A percentile compares a stretch with the other conserved stretches of the same genome.
These are phyloP conservation scores for Chytriomyces sp. DNA, from an alignment of 192 early-diverging fungal genomes.

Conservation along the genomic window DNA sequence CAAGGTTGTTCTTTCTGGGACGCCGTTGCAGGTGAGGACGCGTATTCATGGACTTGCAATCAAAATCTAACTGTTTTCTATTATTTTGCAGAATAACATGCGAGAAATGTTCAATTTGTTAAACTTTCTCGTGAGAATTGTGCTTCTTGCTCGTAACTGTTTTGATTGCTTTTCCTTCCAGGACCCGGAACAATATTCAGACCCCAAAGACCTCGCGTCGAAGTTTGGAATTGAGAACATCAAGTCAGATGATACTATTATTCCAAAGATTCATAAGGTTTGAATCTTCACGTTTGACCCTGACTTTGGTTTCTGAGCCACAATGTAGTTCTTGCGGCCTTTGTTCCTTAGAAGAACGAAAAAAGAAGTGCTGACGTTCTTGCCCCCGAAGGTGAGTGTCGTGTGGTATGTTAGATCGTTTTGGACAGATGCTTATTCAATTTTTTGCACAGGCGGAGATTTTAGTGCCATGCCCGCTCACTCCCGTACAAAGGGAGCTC, in stretches of 20 bases:
- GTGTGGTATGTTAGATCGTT: not conserved
- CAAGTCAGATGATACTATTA: constrained; percentile 40
- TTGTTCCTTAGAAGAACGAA: constrained; percentile 78
- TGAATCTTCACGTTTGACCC: not conserved
- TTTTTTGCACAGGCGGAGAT: constrained; percentile 52
- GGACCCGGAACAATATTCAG: constrained; percentile 61
- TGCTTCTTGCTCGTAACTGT: not conserved
- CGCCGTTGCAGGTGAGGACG: too few relatives aligned
- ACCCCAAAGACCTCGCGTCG: constrained; percentile 54
- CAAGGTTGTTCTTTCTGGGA: constrained; percentile 67
- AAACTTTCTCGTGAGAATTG: constrained; percentile 56
- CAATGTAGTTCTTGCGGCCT: constrained; percentile 51
- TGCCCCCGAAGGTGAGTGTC: constrained; percentile 55
- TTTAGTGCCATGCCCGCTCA: constrained; percentile 71
- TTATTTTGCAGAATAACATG: constrained; percentile 70
- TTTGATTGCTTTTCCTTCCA: constrained; percentile 10
- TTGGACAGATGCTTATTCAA: not conserved
- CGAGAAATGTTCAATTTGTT: constrained; percentile 73
- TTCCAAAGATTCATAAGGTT: constrained; percentile 69
- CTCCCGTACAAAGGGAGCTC: constrained; percentile 66
- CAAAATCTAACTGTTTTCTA: too few relatives aligned
- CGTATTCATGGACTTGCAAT: too few relatives aligned
- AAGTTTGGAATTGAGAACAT: constrained; percentile 46
- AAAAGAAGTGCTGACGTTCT: constrained; percentile 52
- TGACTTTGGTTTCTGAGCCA: not conserved